Base-by-base conservation (phyloP, 306 rosid species). In the Vigna angularis region DNA sequence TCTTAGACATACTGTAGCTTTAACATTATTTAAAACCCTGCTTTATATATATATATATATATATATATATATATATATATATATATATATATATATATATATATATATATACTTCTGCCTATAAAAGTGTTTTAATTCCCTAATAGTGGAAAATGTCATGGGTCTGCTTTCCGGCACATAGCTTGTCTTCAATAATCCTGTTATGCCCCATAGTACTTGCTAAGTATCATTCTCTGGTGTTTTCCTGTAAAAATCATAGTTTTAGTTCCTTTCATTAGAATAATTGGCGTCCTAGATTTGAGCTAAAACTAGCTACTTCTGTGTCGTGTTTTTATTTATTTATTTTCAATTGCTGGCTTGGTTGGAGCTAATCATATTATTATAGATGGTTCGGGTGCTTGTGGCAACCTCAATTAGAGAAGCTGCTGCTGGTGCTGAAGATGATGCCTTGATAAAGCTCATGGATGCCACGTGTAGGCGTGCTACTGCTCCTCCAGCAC, bases 401-500 rank as follows among this genome's bases (percentile, higher is more conserved):
- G 97, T 94, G 45, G 97, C 98, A 24, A 94, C 98, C 61, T 51
- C 97, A 61, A 86, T 95, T 72, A 91, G 98, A 80, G 98, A 95
- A 85, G 97, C 98, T 47, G 97, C 97, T 59, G 97, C 93, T 13
- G 98, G 93, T 66, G 98, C 96, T 6, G 96, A 83, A 72, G 97
- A 91, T 47, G 93, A 91, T 59, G 95, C 89, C 57, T 87, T 95
- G 83, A 61, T 93, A 61, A 87, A 82, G 87, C 88, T 95, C 79
- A 85, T 89, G 90, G 90, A 89, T 63, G 99, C 99, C 55, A 88
- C 96, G 0, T 89, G 98, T 74, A 80, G 99, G 84, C 96, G 98
- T 10, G 99, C 99, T 71, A 95, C 97, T 67, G 97, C 97, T 58
- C 98, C 97, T 22, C 97, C 99, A 14, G 97, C 99, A 62, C 98